Percentiles rank a stretch among this genome's conserved stretches.
Conservation (phyloP, 345 rosid species). For the Euphorbia pulcherrima region DNA sequence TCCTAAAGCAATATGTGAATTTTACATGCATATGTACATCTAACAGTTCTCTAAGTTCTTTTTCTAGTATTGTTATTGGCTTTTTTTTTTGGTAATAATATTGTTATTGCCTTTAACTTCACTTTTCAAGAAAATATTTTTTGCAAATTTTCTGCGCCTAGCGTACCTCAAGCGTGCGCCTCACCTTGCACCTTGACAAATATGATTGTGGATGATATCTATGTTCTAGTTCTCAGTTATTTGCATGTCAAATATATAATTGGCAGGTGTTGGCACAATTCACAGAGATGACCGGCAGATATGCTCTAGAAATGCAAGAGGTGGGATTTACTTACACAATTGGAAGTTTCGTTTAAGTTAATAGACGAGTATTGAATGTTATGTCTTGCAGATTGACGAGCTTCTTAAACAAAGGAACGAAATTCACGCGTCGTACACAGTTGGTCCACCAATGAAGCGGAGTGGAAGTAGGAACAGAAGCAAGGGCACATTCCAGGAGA, state of each 20-base stretch:
- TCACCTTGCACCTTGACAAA: too few species aligned
- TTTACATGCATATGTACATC: too few species aligned
- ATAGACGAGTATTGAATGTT: slow-evolving; percentile 1
- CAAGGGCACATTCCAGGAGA: slow-evolving; percentile 54
- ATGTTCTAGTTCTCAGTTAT: slow-evolving; percentile 9
- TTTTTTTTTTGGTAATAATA: too few species aligned
- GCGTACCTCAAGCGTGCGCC: too few species aligned
- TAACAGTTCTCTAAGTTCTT: too few species aligned
- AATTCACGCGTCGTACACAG: slow-evolving; percentile 77
- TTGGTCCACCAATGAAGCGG: slow-evolving; percentile 54
- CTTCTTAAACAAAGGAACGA: slow-evolving; percentile 77
- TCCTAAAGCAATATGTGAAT: too few species aligned
- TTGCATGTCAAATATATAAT: slow-evolving; percentile 14
- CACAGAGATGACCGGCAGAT: slow-evolving; percentile 85
- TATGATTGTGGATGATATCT: too few species aligned
- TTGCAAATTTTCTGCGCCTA: too few species aligned
- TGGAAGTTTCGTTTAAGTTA: not conserved
- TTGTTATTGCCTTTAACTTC: too few species aligned
- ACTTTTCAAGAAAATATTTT: too few species aligned
- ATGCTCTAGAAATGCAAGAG: slow-evolving; percentile 88
- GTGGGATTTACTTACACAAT: slow-evolving; percentile 39
- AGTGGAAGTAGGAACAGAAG: slow-evolving; percentile 56
- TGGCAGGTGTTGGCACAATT: slow-evolving; percentile 76
- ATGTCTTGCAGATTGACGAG: slow-evolving; percentile 66
- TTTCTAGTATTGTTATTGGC: too few species aligned